Conservation (phyloP, 192 early-diverging fungal genomes). For the Backusella tarrabulga region DNA sequence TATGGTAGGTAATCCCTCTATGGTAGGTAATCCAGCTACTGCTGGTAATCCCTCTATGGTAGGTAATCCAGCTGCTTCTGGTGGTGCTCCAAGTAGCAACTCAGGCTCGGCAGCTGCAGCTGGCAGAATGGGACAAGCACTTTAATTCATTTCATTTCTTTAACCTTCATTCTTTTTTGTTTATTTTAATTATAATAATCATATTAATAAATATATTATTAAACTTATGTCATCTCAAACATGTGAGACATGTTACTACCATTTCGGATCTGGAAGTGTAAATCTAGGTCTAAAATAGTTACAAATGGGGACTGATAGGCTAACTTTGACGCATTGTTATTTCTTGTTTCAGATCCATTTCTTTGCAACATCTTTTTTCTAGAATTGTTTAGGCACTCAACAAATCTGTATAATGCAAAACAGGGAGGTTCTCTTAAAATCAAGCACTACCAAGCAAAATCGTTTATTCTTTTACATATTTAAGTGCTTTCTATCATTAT, state of each 20-base stretch:
- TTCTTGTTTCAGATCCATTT: not conserved
- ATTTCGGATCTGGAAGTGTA: not conserved
- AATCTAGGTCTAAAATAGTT: not conserved
- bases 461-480: too few relatives aligned
- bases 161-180: not conserved
- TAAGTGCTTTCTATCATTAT: too few relatives aligned
- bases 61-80: too few relatives aligned
- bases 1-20: too few relatives aligned
- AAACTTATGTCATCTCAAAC: not conserved
- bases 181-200: not conserved
- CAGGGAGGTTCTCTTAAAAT: too few relatives aligned
- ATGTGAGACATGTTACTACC: not conserved
- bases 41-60: too few relatives aligned
- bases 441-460: too few relatives aligned
- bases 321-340: not conserved
- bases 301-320: not conserved
- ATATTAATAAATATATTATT: too few relatives aligned
- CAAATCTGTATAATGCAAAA: too few relatives aligned
- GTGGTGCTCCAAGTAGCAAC: not conserved
- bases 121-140: not conserved
- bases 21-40: not conserved
- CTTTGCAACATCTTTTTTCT: too few relatives aligned
- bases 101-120: not conserved
- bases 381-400: too few relatives aligned
- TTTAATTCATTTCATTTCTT: not conserved